A percentile compares a stretch with the other conserved stretches of the same genome.
These are phyloP conservation scores for Carex myosuroides DNA, from an alignment of 176 grass and related monocot species.

Conservation along the genomic window DNA sequence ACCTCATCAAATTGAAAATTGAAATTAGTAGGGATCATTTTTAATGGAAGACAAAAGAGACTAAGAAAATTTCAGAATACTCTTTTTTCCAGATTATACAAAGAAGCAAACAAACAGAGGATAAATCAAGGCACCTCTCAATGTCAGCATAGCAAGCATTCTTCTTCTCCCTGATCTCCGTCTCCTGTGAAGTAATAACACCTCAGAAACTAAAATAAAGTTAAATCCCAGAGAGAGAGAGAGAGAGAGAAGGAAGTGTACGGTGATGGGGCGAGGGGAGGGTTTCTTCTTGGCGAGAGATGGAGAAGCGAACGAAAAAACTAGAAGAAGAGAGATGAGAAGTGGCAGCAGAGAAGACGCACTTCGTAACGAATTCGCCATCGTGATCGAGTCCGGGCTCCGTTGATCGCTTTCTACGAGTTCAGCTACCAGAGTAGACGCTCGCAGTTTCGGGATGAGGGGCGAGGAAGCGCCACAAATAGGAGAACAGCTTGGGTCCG, in stretches of 20 bases:
- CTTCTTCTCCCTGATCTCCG: conserved; percentile 80
- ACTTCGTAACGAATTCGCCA: background rate
- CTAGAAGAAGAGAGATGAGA: background rate
- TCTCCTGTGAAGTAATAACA: conserved; percentile 32
- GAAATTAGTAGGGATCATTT: background rate
- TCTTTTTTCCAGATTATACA: background rate
- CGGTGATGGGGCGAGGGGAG: conserved; percentile 57
- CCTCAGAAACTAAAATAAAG: conserved; percentile 6
- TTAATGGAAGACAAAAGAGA: background rate
- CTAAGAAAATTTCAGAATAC: background rate
- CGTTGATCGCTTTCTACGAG: background rate
- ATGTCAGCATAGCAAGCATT: conserved; percentile 77
- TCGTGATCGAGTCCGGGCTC: background rate
- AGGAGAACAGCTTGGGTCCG: no score
- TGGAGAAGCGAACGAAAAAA: conserved; percentile 26
- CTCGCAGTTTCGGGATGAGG: background rate
- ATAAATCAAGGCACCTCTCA: conserved; percentile 51
- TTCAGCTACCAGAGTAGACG: background rate
- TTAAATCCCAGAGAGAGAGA: background rate
- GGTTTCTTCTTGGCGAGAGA: conserved; percentile 43
- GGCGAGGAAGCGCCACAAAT: background rate
- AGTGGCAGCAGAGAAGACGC: background rate
- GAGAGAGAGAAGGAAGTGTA: conserved; percentile 20
- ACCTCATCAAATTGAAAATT: background rate
- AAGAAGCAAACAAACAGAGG: background rate